Evolutionary conservation across 164 flowering plant genomes (phyloP).

Genomic region (grape (Vitis vinifera)): ASM3070453v1 NC_081815.1:4178501-4179000

Average conservation of each 20-base stretch:
- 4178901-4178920: not conserved
- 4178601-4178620: slow-evolving; percentile 1
- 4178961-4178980: not conserved
- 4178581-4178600: slow-evolving; percentile 9
- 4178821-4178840: slow-evolving; percentile 23
- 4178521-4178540: slow-evolving; percentile 19
- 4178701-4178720: slow-evolving; percentile 1
- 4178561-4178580: slow-evolving; percentile 7
- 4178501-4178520: slow-evolving; percentile 22
- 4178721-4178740: not conserved
- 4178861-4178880: slow-evolving; percentile 4
- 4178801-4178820: slow-evolving; percentile 3
- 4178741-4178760: slow-evolving; percentile 8
- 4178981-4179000: slow-evolving; percentile 8
- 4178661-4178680: slow-evolving; percentile 11
- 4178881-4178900: slow-evolving; percentile 1
- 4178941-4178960: not conserved
- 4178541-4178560: slow-evolving; percentile 16
- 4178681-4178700: slow-evolving; percentile 8
- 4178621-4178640: not conserved
- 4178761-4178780: slow-evolving; percentile 7
- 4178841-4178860: not conserved
- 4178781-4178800: not conserved
- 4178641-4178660: slow-evolving; percentile 14
- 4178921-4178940: not conserved